Conservation (phyloP, 2,329 filamentous ascomycete genomes). For the Parastagonospora avenae region DNA sequence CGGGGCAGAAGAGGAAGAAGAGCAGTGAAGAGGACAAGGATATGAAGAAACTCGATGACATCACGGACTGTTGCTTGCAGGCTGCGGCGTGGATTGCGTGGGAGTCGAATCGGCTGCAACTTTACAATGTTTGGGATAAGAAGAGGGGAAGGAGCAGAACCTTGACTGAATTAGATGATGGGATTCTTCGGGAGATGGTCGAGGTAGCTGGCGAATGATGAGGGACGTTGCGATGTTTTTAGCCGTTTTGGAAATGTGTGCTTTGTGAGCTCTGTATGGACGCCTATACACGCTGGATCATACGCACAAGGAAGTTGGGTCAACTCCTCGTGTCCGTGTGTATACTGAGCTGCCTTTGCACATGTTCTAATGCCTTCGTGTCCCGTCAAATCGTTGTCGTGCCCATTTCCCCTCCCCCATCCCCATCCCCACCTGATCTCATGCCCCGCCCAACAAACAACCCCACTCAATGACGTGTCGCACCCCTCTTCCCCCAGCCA, state of each 20-base stretch:
- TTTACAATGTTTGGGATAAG: constrained; percentile 6
- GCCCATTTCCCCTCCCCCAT: neutral
- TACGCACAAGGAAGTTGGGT: too few species aligned
- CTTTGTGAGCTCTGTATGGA: too few species aligned
- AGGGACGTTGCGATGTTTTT: neutral
- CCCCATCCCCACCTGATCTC: neutral
- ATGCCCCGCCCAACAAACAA: too few species aligned
- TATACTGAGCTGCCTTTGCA: too few species aligned
- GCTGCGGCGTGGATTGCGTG: constrained; percentile 78
- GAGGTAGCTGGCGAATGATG: constrained; percentile 2
- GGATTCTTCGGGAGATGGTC: constrained; percentile 16
- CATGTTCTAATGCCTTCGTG: too few species aligned
- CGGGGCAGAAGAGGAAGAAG: constrained; percentile 5
- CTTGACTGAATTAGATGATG: neutral
- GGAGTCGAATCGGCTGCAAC: constrained; percentile 62
- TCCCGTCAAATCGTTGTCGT: neutral
- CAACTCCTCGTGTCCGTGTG: too few species aligned
- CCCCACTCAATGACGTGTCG: neutral
- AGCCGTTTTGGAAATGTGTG: too few species aligned
- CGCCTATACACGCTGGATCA: neutral
- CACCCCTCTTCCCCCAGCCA: neutral
- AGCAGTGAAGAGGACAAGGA: constrained; percentile 11
- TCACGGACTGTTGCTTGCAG: constrained; percentile 80
- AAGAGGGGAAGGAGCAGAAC: neutral
- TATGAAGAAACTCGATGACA: constrained; percentile 72